These are phyloP conservation scores for Starmerella sp. DNA, from an alignment of 805 yeast species.

Conservation along the genomic window DNA sequence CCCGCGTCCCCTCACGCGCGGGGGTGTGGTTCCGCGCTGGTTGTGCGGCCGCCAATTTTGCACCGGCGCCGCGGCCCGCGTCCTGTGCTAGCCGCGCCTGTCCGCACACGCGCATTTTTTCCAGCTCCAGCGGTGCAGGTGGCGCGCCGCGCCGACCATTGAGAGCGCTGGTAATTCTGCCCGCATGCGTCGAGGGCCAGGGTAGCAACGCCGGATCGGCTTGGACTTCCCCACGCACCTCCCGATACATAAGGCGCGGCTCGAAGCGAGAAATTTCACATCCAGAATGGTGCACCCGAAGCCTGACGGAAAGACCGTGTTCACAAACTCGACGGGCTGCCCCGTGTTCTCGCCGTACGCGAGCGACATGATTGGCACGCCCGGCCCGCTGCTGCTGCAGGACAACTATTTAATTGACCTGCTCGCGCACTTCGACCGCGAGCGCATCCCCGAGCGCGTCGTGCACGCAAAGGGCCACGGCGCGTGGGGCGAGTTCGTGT, in stretches of 20 bases:
- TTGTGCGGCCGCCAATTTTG: no score
- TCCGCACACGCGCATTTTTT: no score
- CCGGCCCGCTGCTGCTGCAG: constrained; percentile 49
- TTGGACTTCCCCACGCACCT: not conserved
- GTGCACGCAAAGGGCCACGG: constrained; percentile 62
- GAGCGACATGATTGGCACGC: constrained; percentile 41
- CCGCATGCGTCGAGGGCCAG: not conserved
- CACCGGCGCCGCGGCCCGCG: no score
- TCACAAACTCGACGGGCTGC: constrained; percentile 45
- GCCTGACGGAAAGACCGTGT: constrained; percentile 24
- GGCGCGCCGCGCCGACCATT: not conserved
- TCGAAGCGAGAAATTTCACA: not conserved
- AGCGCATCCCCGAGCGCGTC: constrained; percentile 55
- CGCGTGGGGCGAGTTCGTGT: constrained; percentile 48
- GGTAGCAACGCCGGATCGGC: not conserved
- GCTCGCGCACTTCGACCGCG: constrained; percentile 51
- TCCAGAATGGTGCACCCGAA: constrained; percentile 12
- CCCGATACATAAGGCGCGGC: not conserved
- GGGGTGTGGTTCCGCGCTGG: no score
- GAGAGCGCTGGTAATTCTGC: not conserved
- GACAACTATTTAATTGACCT: constrained; percentile 48
- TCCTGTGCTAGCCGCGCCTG: no score
- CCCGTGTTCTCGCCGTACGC: constrained; percentile 47
- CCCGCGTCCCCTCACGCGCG: no score
- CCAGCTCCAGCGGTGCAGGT: not conserved